phyloP scores from a whole-genome alignment of 2,329 filamentous ascomycete species.

The Aspergillus intermedius region DNA sequence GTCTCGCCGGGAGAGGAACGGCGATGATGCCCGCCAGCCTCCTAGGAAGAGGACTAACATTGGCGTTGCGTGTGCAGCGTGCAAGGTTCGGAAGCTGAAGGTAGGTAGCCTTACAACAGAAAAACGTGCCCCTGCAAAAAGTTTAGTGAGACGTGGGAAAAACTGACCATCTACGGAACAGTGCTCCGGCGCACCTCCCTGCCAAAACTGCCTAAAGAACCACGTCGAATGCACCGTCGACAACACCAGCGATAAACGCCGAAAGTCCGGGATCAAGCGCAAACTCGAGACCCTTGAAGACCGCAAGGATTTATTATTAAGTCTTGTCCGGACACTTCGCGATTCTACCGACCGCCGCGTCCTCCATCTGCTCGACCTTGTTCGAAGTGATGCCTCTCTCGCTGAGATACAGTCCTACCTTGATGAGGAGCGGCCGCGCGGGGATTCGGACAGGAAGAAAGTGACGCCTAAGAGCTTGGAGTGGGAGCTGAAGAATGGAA shows the following conservation, averaged over 20 bases:
- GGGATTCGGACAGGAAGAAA: conserved; percentile 12
- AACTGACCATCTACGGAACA: conserved; percentile 2
- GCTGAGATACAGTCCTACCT: conserved; percentile 21
- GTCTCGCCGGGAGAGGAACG: conserved; percentile 6
- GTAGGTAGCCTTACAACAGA: conserved; percentile 4
- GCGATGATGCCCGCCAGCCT: background rate
- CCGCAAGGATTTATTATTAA: conserved; percentile 18
- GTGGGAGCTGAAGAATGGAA: conserved; percentile 11
- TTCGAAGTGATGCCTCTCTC: conserved; percentile 22
- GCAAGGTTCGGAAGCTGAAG: conserved; percentile 23
- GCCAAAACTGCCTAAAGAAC: conserved; percentile 17
- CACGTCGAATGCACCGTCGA: conserved; percentile 18
- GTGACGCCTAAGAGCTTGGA: conserved; percentile 13
- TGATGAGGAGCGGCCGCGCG: conserved; percentile 14
- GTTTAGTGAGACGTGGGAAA: background rate
- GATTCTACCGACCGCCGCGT: conserved; percentile 14
- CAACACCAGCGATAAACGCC: conserved; percentile 15
- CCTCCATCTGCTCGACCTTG: conserved; percentile 18
- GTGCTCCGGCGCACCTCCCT: conserved; percentile 19
- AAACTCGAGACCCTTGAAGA: conserved; percentile 15
- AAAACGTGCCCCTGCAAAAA: background rate
- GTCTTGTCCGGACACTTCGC: conserved; percentile 17
- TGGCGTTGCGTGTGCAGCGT: conserved; percentile 17
- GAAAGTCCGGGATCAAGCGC: conserved; percentile 14
- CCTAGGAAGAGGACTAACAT: conserved; percentile 16